phyloP scores from a whole-genome alignment of 495 filamentous ascomycete genomes.

The Penicillium egyptiacum region DNA sequence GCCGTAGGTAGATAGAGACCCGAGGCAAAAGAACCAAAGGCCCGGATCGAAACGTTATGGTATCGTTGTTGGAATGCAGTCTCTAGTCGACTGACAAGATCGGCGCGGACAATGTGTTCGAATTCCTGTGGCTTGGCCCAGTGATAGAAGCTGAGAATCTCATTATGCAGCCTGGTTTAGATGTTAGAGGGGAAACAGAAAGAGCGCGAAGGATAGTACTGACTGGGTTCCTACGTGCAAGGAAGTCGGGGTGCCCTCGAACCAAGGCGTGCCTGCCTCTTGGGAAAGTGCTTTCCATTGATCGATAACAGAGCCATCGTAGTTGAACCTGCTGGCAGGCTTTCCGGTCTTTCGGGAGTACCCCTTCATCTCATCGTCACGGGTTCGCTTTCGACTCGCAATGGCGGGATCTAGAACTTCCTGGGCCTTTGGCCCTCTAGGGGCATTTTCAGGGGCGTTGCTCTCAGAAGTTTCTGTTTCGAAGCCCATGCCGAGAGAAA shows the following conservation, averaged over 20 bases:
- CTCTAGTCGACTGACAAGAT: conserved; percentile 67
- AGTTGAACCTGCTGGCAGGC: conserved; percentile 40
- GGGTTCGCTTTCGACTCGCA: conserved; percentile 66
- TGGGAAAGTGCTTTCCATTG: conserved; percentile 55
- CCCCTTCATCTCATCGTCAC: conserved; percentile 64
- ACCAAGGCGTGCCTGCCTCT: conserved; percentile 63
- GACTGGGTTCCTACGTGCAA: conserved; percentile 38
- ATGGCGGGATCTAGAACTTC: conserved; percentile 34
- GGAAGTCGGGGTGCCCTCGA: conserved; percentile 23
- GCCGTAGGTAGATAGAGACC: conserved; percentile 87
- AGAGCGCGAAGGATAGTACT: conserved; percentile 14
- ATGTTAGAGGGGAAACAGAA: conserved; percentile 1
- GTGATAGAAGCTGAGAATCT: conserved; percentile 82
- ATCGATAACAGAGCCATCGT: conserved; percentile 49
- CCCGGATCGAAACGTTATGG: conserved; percentile 57
- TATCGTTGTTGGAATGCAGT: conserved; percentile 51
- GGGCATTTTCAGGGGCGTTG: conserved; percentile 38
- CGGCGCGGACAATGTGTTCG: conserved; percentile 70
- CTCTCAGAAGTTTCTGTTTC: conserved; percentile 33
- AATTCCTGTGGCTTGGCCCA: conserved; percentile 74
- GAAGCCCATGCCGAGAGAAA: conserved; percentile 69
- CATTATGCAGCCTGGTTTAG: conserved; percentile 66
- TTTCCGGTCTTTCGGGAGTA: conserved; percentile 45
- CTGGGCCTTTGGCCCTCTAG: conserved; percentile 28
- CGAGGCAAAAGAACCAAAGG: conserved; percentile 90